A percentile compares a stretch with the other conserved stretches of the same genome.
Conservation (phyloP, 1,284 basidiomycete species). For the Papiliotrema flavescens region DNA sequence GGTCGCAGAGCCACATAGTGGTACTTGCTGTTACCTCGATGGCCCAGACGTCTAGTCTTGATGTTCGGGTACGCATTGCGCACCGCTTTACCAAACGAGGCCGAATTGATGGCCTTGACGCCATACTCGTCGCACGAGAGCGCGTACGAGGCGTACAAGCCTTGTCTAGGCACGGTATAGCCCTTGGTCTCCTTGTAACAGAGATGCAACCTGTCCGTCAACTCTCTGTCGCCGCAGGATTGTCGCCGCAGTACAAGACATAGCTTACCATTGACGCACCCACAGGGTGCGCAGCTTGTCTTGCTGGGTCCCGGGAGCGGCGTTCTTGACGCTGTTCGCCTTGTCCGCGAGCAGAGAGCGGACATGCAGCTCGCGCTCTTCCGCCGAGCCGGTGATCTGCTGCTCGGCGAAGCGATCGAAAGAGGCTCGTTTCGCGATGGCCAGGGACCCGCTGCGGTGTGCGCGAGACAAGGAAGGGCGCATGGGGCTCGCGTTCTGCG, state of each 20-base stretch:
- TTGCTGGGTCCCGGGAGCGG: slow-evolving; percentile 23
- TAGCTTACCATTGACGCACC: slow-evolving; percentile 41
- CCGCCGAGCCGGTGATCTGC: slow-evolving; percentile 22
- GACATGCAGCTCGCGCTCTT: slow-evolving; percentile 29
- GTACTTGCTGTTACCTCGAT: slow-evolving; percentile 69
- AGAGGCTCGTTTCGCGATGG: slow-evolving; percentile 3
- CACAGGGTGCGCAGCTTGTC: slow-evolving; percentile 37
- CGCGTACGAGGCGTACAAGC: slow-evolving; percentile 86
- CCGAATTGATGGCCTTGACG: slow-evolving; percentile 75
- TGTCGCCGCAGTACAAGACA: not conserved
- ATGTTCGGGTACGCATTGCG: slow-evolving; percentile 86
- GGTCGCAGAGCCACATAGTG: slow-evolving; percentile 63
- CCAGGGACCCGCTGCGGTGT: slow-evolving; percentile 15
- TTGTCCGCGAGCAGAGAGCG: slow-evolving; percentile 20
- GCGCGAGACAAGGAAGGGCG: slow-evolving; percentile 19
- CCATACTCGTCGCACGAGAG: slow-evolving; percentile 62
- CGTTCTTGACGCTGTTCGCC: slow-evolving; percentile 13
- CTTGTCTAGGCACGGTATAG: slow-evolving; percentile 65
- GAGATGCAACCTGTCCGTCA: slow-evolving; percentile 32
- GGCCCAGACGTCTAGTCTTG: slow-evolving; percentile 85
- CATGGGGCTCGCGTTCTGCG: slow-evolving; percentile 2
- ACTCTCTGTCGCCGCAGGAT: not conserved
- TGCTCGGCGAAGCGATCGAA: slow-evolving; percentile 6
- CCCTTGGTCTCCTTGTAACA: slow-evolving; percentile 30
- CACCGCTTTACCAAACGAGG: slow-evolving; percentile 89